These are phyloP conservation scores for Alternaria infectoria DNA, from an alignment of 2,329 filamentous ascomycete genomes.

Conservation along the genomic window DNA sequence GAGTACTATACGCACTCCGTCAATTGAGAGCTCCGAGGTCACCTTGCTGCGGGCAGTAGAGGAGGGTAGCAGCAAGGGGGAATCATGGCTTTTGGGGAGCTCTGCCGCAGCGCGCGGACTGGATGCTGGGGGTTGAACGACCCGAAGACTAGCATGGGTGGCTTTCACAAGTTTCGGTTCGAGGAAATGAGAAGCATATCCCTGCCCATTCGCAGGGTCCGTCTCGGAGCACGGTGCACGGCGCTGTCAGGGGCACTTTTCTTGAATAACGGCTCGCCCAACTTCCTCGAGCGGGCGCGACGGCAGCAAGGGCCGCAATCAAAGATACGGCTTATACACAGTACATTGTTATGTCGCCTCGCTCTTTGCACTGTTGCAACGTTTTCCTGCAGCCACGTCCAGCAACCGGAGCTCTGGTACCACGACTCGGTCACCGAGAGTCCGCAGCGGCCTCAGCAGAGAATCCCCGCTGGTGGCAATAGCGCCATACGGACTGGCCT, in stretches of 20 bases:
- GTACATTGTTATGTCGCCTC: background rate
- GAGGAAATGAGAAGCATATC: slow-evolving; percentile 41
- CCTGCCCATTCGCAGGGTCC: slow-evolving; percentile 40
- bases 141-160: slow-evolving; percentile 41
- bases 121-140: slow-evolving; percentile 38
- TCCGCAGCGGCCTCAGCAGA: slow-evolving; percentile 13
- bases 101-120: slow-evolving; percentile 39
- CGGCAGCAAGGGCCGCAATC: slow-evolving; percentile 16
- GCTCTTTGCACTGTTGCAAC: background rate
- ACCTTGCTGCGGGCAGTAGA: slow-evolving; percentile 48
- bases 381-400: slow-evolving; percentile 5
- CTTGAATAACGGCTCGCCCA: slow-evolving; percentile 19
- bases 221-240: slow-evolving; percentile 36
- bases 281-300: slow-evolving; percentile 7
- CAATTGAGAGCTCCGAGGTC: slow-evolving; percentile 40
- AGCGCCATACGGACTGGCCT: slow-evolving; percentile 21
- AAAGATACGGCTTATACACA: slow-evolving; percentile 7
- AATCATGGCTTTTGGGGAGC: slow-evolving; percentile 44
- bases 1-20: slow-evolving; percentile 28
- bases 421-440: slow-evolving; percentile 33
- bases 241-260: slow-evolving; percentile 35
- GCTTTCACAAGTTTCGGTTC: slow-evolving; percentile 44
- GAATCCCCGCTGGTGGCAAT: slow-evolving; percentile 32
- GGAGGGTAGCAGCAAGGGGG: slow-evolving; percentile 46
- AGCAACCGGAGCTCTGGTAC: slow-evolving; percentile 21